phyloP scores from a whole-genome alignment of 2,329 filamentous ascomycete species.

The Golovinomyces cichoracearum region DNA sequence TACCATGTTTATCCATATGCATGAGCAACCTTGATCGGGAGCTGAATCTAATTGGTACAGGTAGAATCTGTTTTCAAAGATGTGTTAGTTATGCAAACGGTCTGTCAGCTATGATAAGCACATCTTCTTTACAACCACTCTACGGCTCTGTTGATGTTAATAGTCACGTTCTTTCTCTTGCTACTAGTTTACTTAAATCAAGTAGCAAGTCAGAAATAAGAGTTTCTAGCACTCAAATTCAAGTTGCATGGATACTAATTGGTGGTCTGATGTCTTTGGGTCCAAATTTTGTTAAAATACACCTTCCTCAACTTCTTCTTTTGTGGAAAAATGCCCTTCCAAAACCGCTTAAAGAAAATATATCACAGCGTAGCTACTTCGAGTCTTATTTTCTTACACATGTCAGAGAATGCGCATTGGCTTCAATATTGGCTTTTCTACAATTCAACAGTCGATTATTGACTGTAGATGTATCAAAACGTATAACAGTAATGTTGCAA shows the following conservation, averaged over 20 bases:
- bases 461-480: slow-evolving; percentile 79
- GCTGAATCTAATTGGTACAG: slow-evolving; percentile 47
- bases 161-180: slow-evolving; percentile 69
- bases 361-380: slow-evolving; percentile 53
- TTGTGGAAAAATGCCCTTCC: slow-evolving; percentile 95
- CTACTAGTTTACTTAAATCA: slow-evolving; percentile 73
- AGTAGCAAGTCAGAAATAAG: slow-evolving; percentile 77
- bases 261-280: slow-evolving; percentile 90
- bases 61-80: slow-evolving; percentile 51
- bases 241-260: slow-evolving; percentile 93
- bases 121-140: slow-evolving; percentile 62
- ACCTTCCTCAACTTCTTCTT: slow-evolving; percentile 73
- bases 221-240: slow-evolving; percentile 78
- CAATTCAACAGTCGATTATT: slow-evolving; percentile 79
- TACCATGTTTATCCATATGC: slow-evolving; percentile 78
- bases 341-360: slow-evolving; percentile 78
- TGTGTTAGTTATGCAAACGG: slow-evolving; percentile 85
- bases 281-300: slow-evolving; percentile 96
- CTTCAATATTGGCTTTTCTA: slow-evolving; percentile 73
- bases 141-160: slow-evolving; percentile 93
- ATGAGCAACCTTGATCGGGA: slow-evolving; percentile 88
- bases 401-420: slow-evolving; percentile 78
- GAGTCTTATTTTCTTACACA: slow-evolving; percentile 86
- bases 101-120: slow-evolving; percentile 70
- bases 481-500: slow-evolving; percentile 81